Evolutionary conservation across 2,329 filamentous ascomycete species (phyloP).

Genomic region (Lachnellula arida): DNA sequence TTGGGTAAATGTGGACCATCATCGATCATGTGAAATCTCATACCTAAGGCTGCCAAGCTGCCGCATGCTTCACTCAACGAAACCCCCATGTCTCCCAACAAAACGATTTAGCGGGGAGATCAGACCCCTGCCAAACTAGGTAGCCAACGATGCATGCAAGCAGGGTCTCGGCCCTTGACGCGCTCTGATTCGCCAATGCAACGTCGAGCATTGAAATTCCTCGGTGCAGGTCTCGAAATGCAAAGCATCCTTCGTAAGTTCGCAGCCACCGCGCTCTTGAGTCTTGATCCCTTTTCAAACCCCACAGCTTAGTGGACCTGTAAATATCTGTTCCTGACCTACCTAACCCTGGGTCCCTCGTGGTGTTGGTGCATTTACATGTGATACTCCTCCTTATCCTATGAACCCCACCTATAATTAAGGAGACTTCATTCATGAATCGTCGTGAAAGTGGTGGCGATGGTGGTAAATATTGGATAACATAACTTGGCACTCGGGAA

Average conservation of each 20-base stretch:
- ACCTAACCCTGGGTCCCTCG: too few species aligned
- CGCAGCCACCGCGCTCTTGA: too few species aligned
- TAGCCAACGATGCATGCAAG: neutral
- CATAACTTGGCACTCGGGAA: neutral
- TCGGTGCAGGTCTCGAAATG: too few species aligned
- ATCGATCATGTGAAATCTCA: neutral
- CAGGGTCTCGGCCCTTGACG: neutral
- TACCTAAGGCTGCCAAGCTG: neutral
- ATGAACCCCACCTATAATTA: neutral
- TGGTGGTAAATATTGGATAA: neutral
- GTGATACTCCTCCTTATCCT: conserved; percentile 3
- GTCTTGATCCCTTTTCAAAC: too few species aligned
- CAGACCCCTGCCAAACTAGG: neutral
- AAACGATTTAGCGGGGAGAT: neutral
- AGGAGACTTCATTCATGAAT: too few species aligned
- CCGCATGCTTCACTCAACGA: neutral
- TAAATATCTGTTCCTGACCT: conserved; percentile 11
- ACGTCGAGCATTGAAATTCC: neutral
- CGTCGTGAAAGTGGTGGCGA: neutral
- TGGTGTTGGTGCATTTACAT: conserved; percentile 10
- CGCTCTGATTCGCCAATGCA: neutral
- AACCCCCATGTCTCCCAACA: neutral
- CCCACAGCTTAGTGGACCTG: too few species aligned
- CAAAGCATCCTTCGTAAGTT: too few species aligned
- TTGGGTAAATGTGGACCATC: too few species aligned